Evolutionary conservation across 768 basidiomycete genomes (phyloP).

Genomic region (Glaciozyma antarctica): DNA sequence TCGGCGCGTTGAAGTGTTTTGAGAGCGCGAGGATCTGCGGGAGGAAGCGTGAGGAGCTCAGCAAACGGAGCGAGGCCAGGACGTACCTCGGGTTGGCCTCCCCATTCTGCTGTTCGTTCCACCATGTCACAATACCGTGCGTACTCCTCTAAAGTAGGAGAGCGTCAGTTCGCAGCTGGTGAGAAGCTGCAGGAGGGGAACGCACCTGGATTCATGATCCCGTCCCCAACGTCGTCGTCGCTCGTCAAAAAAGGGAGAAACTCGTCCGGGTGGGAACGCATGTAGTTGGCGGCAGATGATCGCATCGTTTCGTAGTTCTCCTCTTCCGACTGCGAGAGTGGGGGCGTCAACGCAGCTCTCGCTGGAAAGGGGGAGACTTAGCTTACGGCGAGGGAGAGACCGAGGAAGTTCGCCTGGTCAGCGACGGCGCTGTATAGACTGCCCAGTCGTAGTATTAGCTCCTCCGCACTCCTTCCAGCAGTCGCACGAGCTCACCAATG

Average conservation of each 20-base stretch:
- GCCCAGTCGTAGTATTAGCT: not conserved
- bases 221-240: slow-evolving; percentile 54
- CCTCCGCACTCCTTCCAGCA: too few species aligned
- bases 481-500: slow-evolving; percentile 51
- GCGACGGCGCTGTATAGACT: slow-evolving; percentile 80
- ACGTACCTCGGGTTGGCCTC: slow-evolving; percentile 77
- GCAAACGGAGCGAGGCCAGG: not conserved
- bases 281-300: slow-evolving; percentile 64
- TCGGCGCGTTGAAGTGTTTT: slow-evolving; percentile 67
- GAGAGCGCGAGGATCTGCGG: slow-evolving; percentile 68
- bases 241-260: slow-evolving; percentile 81
- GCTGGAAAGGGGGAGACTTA: not conserved
- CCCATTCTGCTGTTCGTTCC: slow-evolving; percentile 81
- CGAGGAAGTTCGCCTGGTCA: slow-evolving; percentile 73
- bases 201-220: slow-evolving; percentile 51
- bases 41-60: not conserved
- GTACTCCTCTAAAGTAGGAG: slow-evolving; percentile 19
- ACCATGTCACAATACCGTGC: slow-evolving; percentile 67
- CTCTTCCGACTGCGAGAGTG: slow-evolving; percentile 29
- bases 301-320: slow-evolving; percentile 59
- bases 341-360: not conserved
- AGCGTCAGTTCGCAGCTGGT: not conserved
- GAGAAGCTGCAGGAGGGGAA: not conserved
- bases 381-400: slow-evolving; percentile 39
- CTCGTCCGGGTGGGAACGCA: slow-evolving; percentile 70